A percentile compares a stretch with the other conserved stretches of the same genome.
Conservation (phyloP, 331 rosid species). For the Cydonia oblonga region DNA sequence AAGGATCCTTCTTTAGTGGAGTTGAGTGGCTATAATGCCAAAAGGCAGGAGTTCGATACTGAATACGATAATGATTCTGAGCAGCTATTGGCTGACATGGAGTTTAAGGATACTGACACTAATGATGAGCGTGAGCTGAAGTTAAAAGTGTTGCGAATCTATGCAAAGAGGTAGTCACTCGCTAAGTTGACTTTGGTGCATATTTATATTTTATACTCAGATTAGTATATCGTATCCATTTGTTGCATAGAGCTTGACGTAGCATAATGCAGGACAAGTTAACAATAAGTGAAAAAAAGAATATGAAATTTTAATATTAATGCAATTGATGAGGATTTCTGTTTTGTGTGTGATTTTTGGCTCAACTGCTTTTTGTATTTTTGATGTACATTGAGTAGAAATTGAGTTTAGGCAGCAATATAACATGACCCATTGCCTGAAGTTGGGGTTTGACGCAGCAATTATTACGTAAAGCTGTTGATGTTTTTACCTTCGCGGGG, state of each 20-base stretch:
- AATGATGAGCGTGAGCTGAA: conserved; percentile 88
- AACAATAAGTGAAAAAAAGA: background rate
- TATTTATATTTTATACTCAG: background rate
- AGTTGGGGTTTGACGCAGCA: background rate
- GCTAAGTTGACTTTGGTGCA: conserved; percentile 4
- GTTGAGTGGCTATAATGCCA: conserved; percentile 72
- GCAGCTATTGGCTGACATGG: conserved; percentile 90
- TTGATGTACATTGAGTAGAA: background rate
- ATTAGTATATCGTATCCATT: background rate
- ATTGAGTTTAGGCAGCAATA: background rate
- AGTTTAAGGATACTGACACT: conserved; percentile 74
- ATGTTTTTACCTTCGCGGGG: background rate
- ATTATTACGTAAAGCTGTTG: background rate
- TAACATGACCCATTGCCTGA: background rate
- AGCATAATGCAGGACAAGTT: background rate
- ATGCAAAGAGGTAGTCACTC: conserved; percentile 56
- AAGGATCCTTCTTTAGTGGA: conserved; percentile 81
- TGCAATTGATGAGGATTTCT: background rate
- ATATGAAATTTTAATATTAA: background rate
- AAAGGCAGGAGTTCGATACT: conserved; percentile 88
- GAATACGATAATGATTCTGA: conserved; percentile 96
- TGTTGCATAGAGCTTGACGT: background rate
- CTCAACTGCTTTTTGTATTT: background rate
- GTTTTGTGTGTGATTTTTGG: background rate
- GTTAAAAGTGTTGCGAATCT: conserved; percentile 61